Conservation (phyloP, 2,329 filamentous ascomycete genomes). For the Aspergillus fijiensis region DNA sequence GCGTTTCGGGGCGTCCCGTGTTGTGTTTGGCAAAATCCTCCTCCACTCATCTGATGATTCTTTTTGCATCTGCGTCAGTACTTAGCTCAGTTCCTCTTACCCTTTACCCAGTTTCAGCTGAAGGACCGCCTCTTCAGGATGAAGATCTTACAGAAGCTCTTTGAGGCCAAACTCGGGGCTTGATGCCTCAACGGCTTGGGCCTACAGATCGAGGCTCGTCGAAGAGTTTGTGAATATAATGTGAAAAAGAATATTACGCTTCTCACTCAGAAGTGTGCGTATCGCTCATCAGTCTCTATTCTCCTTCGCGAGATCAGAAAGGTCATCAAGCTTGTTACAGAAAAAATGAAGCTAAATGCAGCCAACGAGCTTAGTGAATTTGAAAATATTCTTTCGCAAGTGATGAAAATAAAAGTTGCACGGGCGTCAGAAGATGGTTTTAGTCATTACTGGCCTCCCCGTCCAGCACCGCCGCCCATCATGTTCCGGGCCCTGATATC, state of each 20-base stretch:
- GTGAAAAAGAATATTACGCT: neutral
- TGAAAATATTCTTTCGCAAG: slow-evolving; percentile 3
- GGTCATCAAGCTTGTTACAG: neutral
- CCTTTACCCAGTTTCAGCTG: neutral
- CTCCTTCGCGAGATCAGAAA: neutral
- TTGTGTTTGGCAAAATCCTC: slow-evolving; percentile 13
- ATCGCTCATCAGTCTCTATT: neutral
- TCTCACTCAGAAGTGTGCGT: neutral
- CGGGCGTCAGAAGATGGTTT: slow-evolving; percentile 4
- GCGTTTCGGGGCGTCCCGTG: slow-evolving; percentile 4
- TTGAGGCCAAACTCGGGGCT: neutral
- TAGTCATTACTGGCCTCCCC: slow-evolving; percentile 24
- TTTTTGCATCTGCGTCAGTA: slow-evolving; percentile 22
- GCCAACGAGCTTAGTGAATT: slow-evolving; percentile 11
- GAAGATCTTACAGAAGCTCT: neutral
- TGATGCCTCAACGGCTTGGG: neutral
- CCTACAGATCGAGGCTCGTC: neutral
- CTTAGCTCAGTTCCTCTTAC: slow-evolving; percentile 15
- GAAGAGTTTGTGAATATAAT: slow-evolving; percentile 4
- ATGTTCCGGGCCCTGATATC: slow-evolving; percentile 61
- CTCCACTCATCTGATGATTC: slow-evolving; percentile 33
- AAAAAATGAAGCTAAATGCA: neutral
- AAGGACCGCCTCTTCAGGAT: neutral
- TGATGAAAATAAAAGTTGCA: neutral
- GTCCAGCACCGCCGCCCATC: slow-evolving; percentile 57